Evolutionary conservation across 139 green algal species (phyloP), one percentile per base, ranked within the genome.

Genomic region (Chlorella sp.): DNA sequence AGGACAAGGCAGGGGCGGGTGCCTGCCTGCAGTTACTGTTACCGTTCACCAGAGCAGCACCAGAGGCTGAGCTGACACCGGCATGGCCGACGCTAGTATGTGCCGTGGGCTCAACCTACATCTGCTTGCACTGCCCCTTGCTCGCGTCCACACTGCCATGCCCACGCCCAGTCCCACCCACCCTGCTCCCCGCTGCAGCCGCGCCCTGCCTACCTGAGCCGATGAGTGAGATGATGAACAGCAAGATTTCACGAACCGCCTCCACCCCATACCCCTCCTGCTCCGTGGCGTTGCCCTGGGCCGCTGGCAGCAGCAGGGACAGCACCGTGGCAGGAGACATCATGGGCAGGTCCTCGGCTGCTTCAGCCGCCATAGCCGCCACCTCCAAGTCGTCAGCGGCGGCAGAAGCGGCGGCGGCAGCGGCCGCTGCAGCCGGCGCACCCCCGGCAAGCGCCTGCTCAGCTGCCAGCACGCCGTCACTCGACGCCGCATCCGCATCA

Each of bases 171-270:
- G 64, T 2, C 69, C 69, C 3, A 77, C 28, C 21, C 69, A 77
- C 16, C 16, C 69, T 5, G 48, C 48, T 9, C 48, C n/a, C n/a
- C n/a, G n/a, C 21, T 71, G 21, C 64, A 71, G 64, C 64, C 64
- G 2, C 22, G 64, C 64, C 5, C 2, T 37, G 39, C 57, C 18
- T 36, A 88, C 84, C 84, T 15, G 73, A 77, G 7, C 40, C 53
- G n/a, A 95, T 88, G 12, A 95, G 88, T 3, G 83, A 91, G 40
- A 95, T 86, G 34, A 95, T 81, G 79, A 95, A 95, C 12, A 73
- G 81, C 19, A 95, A 90, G 1, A 95, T 61, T 68, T 95, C 93
- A 0, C 64, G 37, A 2, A 95, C 48, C 21, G 87, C 87, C 26
- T 92, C 77, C 4, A 95, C 30, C 18, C 92, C 93, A 90, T 94